Base-by-base conservation (phyloP, 202 grass and related monocot species). In the Alloteropsis angusta region DNA sequence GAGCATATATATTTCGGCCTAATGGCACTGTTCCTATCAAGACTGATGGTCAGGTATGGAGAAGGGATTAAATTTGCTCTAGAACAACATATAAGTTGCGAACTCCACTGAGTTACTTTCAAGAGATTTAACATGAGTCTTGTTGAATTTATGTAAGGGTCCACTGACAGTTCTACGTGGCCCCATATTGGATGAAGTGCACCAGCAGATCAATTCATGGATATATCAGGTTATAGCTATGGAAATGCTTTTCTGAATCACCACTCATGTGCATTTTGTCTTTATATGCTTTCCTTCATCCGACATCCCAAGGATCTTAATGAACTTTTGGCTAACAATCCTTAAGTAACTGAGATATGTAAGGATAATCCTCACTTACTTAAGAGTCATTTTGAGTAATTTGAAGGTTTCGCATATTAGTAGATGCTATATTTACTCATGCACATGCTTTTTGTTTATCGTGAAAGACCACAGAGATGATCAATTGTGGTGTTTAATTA, bases 161-260 rank as follows among this genome's bases (percentile, higher is more conserved):
- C 80, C 83, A 77, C 80, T 88, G 36, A 94, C 57, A 21, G 35
- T 94, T 92, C n/a, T 97, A 44, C 87, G 74, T 76, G 94, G 94
- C 76, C 80, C 91, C 71, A 86, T 97, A 94, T 68, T 97, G 64
- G 94, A 94, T 60, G 94, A 97, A 88, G 87, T 97, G 61, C 89
- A 94, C 73, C 87, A 85, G 75, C 89, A 88, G 70, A 97, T 97
- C 66, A 94, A 92, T 92, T 84, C 94, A 85, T 97, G 94, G 94
- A 97, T 94, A 87, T 88, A 92, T 87, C 89, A 97, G 94, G 94
- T 94, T 75, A 64, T 79, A 70, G 65, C 12, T 59, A 75, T 39
- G 67, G 3, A 53, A 77, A 61, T 80, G 9, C 10, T 73, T 47
- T 62, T 80, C 61, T 68, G 52, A 63, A 78, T 55, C 57, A 72